Evolutionary conservation across 2,329 filamentous ascomycete genomes (phyloP).

Genomic region (Penicillium sp.): DNA sequence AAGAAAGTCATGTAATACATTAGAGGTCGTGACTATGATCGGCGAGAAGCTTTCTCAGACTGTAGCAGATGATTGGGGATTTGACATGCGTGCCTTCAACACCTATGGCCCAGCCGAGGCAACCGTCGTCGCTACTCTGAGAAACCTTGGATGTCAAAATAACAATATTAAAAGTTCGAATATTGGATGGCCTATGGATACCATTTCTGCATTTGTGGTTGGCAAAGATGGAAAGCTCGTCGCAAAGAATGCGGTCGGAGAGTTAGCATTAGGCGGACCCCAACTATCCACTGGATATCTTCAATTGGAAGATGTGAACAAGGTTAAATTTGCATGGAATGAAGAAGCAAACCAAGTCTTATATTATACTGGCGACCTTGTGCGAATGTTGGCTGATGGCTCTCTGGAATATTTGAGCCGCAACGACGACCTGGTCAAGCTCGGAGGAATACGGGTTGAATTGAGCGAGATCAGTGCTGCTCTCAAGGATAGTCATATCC

Average conservation of each 20-base stretch:
- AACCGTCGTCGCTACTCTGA: constrained; percentile 1
- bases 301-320: background rate
- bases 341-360: constrained; percentile 5
- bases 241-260: constrained; percentile 5
- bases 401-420: constrained; percentile 25
- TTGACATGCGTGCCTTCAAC: constrained; percentile 33
- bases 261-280: constrained; percentile 4
- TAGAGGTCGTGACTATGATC: constrained; percentile 33
- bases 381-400: constrained; percentile 20
- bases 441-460: constrained; percentile 58
- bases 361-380: constrained; percentile 32
- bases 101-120: constrained; percentile 24
- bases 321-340: constrained; percentile 1
- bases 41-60: constrained; percentile 30
- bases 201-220: constrained; percentile 24
- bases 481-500: constrained; percentile 27
- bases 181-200: constrained; percentile 23
- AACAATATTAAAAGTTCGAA: constrained; percentile 13
- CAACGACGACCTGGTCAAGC: constrained; percentile 53
- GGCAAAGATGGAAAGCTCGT: constrained; percentile 1
- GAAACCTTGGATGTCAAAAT: constrained; percentile 21
- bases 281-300: constrained; percentile 6
- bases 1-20: constrained; percentile 24
- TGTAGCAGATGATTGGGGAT: constrained; percentile 37
- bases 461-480: constrained; percentile 41